Evolutionary conservation across 2,329 filamentous ascomycete species (phyloP).

Genomic region (Teratosphaeria nubilosa): DNA sequence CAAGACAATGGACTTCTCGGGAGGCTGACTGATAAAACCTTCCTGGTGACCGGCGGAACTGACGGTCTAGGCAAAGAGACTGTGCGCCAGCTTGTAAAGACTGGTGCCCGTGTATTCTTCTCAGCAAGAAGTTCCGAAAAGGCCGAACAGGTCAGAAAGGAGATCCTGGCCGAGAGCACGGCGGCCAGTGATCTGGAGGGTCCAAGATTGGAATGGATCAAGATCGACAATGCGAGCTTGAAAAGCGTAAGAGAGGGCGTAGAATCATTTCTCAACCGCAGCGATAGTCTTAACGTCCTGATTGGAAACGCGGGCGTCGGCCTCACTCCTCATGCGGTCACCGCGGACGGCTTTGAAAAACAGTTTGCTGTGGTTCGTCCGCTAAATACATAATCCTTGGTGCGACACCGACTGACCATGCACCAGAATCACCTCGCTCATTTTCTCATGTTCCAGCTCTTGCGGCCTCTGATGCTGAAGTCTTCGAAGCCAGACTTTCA

Average conservation of each 20-base stretch:
- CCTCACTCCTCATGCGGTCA: slow-evolving; percentile 26
- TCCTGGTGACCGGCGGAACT: slow-evolving; percentile 31
- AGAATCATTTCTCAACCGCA: slow-evolving; percentile 22
- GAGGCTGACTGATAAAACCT: slow-evolving; percentile 25
- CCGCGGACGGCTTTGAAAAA: slow-evolving; percentile 39
- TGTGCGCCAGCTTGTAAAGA: slow-evolving; percentile 24
- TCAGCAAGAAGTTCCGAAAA: slow-evolving; percentile 1
- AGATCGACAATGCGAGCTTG: slow-evolving; percentile 16
- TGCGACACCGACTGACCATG: no score
- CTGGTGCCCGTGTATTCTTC: slow-evolving; percentile 5
- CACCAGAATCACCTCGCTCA: slow-evolving; percentile 41
- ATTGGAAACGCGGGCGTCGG: slow-evolving; percentile 39
- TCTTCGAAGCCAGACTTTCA: slow-evolving; percentile 28
- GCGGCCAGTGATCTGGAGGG: slow-evolving; percentile 1
- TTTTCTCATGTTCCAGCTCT: slow-evolving; percentile 45
- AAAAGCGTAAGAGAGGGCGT: slow-evolving; percentile 19
- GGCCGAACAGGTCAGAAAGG: slow-evolving; percentile 1
- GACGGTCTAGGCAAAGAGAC: slow-evolving; percentile 35
- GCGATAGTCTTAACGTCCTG: slow-evolving; percentile 27
- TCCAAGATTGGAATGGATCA: slow-evolving; percentile 4
- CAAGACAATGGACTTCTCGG: slow-evolving; percentile 15
- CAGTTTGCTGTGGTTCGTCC: slow-evolving; percentile 36
- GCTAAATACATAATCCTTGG: no score
- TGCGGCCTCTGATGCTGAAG: slow-evolving; percentile 35
- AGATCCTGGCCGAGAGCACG: slow-evolving; percentile 13